phyloP scores from a whole-genome alignment of 768 basidiomycete species.

The Rhodotorula kratochvilovae region DNA sequence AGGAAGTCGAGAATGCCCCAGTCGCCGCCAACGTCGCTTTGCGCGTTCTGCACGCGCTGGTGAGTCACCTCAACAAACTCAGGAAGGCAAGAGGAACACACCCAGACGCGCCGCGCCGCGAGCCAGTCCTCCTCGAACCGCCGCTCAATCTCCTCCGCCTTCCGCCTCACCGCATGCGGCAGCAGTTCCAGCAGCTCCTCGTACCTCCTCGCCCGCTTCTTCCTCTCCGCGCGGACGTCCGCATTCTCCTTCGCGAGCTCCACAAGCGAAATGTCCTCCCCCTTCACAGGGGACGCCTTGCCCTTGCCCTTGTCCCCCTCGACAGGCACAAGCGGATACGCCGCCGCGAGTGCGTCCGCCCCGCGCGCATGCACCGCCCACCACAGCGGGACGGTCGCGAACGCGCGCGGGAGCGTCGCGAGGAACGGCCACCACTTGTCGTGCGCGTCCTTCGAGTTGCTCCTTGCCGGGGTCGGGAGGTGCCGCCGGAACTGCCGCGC shows the following conservation, averaged over 20 bases:
- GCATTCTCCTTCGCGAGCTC: constrained; percentile 39
- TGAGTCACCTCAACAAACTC: too few relatives aligned
- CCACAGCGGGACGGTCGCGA: constrained; percentile 74
- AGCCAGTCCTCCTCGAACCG: constrained; percentile 63
- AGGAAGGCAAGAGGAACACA: constrained; percentile 8
- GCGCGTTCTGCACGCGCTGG: constrained; percentile 9
- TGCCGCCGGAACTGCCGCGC: constrained; percentile 53
- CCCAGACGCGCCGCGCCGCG: constrained; percentile 39
- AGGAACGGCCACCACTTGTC: constrained; percentile 62
- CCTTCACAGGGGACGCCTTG: neutral
- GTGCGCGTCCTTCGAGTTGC: neutral
- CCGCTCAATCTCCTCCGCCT: constrained; percentile 52
- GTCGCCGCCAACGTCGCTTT: constrained; percentile 19
- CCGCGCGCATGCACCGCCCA: constrained; percentile 52
- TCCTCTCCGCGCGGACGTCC: neutral
- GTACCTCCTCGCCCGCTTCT: constrained; percentile 33
- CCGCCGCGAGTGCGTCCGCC: neutral
- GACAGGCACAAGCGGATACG: neutral
- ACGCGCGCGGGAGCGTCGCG: constrained; percentile 66
- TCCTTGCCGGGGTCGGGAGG: neutral
- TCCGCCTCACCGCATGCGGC: constrained; percentile 53
- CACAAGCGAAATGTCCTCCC: constrained; percentile 27
- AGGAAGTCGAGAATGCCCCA: constrained; percentile 55
- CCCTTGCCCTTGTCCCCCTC: constrained; percentile 6
- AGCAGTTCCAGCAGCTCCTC: constrained; percentile 51